Percentiles rank a stretch among this genome's conserved stretches.
Evolutionary conservation across 768 basidiomycete genomes (phyloP).

Genomic region (Cystobasidium onofrii): DNA sequence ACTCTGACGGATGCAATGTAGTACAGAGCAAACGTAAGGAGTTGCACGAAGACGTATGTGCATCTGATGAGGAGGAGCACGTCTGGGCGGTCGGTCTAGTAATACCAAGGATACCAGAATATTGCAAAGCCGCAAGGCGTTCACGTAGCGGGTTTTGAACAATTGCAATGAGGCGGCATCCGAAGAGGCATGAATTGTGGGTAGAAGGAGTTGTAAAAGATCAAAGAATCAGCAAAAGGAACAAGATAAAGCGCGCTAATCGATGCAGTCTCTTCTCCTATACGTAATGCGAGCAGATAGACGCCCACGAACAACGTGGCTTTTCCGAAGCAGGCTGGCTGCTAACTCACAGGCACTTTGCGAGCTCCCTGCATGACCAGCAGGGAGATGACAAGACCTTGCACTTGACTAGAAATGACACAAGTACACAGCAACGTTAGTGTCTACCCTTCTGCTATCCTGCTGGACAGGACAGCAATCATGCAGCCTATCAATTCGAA

Average conservation of each 20-base stretch:
- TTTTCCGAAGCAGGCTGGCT: neutral
- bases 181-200: neutral
- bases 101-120: neutral
- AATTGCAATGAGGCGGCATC: neutral
- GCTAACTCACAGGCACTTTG: slow-evolving; percentile 12
- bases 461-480: neutral
- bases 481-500: neutral
- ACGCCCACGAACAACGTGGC: neutral
- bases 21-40: slow-evolving; percentile 64
- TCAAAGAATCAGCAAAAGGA: neutral
- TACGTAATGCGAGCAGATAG: no score
- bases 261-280: no score
- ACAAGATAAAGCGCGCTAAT: neutral
- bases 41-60: slow-evolving; percentile 69
- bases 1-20: slow-evolving; percentile 71
- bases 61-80: slow-evolving; percentile 72
- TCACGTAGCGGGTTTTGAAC: neutral
- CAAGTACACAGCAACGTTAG: neutral
- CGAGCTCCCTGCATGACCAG: slow-evolving; percentile 5
- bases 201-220: neutral
- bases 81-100: slow-evolving; percentile 49
- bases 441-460: neutral
- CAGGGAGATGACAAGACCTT: slow-evolving; percentile 27
- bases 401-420: slow-evolving; percentile 10
- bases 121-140: neutral